Percentiles rank a stretch among this genome's conserved stretches.
These are phyloP conservation scores for Castanea mollissima DNA, from an alignment of 306 rosid species.

Conservation along the genomic window DNA sequence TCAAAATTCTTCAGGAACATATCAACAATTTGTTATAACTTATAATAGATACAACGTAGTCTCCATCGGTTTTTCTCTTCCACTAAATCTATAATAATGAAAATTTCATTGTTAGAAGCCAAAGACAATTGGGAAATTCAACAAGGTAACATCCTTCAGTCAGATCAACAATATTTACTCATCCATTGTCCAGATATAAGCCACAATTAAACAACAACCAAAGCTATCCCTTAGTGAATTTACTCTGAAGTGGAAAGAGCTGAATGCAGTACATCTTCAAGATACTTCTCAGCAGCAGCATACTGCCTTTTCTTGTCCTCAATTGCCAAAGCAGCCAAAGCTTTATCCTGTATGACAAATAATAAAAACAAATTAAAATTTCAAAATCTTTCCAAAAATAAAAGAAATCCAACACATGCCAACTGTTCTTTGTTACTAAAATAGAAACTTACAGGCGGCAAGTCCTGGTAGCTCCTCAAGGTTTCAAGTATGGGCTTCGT, in stretches of 20 bases:
- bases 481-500: conserved; percentile 92
- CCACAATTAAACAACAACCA: not conserved
- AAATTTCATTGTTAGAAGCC: conserved; percentile 5
- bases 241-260: conserved; percentile 69
- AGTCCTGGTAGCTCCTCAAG: conserved; percentile 88
- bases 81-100: not conserved
- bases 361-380: conserved; percentile 14
- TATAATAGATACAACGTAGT: not conserved
- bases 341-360: conserved; percentile 69
- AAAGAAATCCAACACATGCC: not conserved
- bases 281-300: conserved; percentile 90
- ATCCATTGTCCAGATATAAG: not conserved
- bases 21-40: not conserved
- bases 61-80: not conserved
- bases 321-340: conserved; percentile 94
- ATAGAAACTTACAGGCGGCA: conserved; percentile 64
- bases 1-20: not conserved
- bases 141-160: not conserved
- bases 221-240: conserved; percentile 1
- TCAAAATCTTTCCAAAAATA: not conserved
- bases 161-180: conserved; percentile 15
- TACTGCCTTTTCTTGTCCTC: conserved; percentile 95
- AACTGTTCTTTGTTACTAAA: not conserved
- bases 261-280: conserved; percentile 85
- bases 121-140: not conserved